Evolutionary conservation across 2,329 filamentous ascomycete genomes (phyloP).

Genomic region (Didymella exigua): DNA sequence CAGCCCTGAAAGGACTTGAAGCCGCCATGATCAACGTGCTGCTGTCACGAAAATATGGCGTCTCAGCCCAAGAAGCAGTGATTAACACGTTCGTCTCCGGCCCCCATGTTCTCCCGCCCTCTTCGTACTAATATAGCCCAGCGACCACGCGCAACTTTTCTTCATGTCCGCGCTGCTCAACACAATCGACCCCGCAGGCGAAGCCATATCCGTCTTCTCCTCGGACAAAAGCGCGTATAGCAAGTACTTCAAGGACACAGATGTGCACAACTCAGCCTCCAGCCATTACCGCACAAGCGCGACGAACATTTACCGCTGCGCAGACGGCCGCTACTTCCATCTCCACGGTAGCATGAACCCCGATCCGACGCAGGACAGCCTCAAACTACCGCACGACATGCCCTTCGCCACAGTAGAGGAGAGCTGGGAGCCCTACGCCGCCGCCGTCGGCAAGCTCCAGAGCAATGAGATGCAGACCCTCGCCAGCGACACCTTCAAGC

Average conservation of each 20-base stretch:
- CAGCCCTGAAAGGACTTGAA: conserved; percentile 57
- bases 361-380: conserved; percentile 48
- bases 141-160: conserved; percentile 54
- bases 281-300: conserved; percentile 39
- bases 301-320: conserved; percentile 57
- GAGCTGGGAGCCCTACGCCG: conserved; percentile 41
- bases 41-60: conserved; percentile 54
- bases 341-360: conserved; percentile 57
- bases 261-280: conserved; percentile 26
- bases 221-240: conserved; percentile 18
- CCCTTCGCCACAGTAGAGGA: conserved; percentile 37
- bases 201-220: conserved; percentile 23
- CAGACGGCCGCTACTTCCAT: conserved; percentile 56
- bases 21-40: conserved; percentile 55
- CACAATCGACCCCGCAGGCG: conserved; percentile 43
- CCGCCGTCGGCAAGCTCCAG: conserved; percentile 44
- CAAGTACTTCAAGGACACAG: conserved; percentile 37
- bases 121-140: conserved; percentile 11
- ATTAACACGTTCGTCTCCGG: conserved; percentile 55
- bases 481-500: conserved; percentile 48
- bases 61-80: conserved; percentile 48
- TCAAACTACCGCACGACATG: conserved; percentile 44
- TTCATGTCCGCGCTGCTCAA: conserved; percentile 50
- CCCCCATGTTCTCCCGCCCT: too few relatives aligned
- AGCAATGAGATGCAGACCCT: conserved; percentile 43